Evolutionary conservation across 2,329 filamentous ascomycete species (phyloP).

Genomic region (Alternaria gaisen): DNA sequence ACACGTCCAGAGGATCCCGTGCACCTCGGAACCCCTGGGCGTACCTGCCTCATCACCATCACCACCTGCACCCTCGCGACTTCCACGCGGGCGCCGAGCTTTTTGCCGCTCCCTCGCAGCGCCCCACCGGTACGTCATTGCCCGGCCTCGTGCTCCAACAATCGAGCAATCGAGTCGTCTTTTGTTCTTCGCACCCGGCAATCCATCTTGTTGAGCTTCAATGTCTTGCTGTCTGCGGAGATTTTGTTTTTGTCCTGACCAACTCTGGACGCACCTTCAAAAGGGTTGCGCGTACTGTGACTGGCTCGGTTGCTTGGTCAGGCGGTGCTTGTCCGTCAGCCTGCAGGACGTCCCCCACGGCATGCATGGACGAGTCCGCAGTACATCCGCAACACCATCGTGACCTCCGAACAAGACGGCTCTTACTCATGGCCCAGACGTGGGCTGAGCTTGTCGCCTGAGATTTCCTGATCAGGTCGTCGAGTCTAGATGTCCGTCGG

Average conservation of each 20-base stretch:
- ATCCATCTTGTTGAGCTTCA: constrained; percentile 16
- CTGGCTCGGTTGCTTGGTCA: constrained; percentile 31
- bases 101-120: constrained; percentile 2
- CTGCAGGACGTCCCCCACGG: constrained; percentile 11
- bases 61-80: constrained; percentile 2
- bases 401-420: constrained; percentile 5
- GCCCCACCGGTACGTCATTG: constrained; percentile 17
- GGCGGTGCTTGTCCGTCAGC: constrained; percentile 16
- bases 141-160: not conserved
- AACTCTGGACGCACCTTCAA: constrained; percentile 15
- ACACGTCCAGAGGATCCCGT: constrained; percentile 6
- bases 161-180: not conserved
- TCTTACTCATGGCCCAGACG: not conserved
- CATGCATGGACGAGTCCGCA: not conserved
- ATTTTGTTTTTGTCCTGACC: constrained; percentile 13
- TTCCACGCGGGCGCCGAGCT: constrained; percentile 12
- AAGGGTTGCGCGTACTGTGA: constrained; percentile 19
- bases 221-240: constrained; percentile 18
- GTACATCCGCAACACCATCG: constrained; percentile 10
- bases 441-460: constrained; percentile 10
- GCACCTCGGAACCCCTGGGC: not conserved
- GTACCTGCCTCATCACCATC: not conserved
- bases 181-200: not conserved
- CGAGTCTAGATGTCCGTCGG: not conserved
- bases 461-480: not conserved